Percentiles rank a stretch among this genome's conserved stretches.
Conservation (phyloP, 768 basidiomycete genomes). For the Suillus variegatus region DNA sequence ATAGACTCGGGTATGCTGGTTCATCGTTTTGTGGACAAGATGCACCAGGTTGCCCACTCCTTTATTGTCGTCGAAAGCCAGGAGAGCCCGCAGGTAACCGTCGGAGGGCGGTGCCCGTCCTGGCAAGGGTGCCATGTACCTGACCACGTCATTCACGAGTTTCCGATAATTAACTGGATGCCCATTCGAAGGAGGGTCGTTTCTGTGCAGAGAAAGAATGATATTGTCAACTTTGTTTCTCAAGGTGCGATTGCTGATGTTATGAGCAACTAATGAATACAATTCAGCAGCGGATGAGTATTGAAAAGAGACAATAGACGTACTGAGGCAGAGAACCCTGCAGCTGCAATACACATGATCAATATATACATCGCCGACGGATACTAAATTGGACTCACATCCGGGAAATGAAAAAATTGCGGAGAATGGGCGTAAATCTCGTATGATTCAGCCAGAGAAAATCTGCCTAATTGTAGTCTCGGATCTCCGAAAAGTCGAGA, state of each 20-base stretch:
- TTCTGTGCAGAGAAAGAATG: constrained; percentile 15
- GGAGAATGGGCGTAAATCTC: constrained; percentile 21
- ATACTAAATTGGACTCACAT: constrained; percentile 38
- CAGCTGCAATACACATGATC: constrained; percentile 37
- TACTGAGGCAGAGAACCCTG: constrained; percentile 48
- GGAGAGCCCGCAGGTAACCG: constrained; percentile 17
- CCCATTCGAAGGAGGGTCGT: neutral
- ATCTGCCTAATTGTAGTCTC: neutral
- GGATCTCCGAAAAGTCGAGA: neutral
- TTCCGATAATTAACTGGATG: constrained; percentile 13
- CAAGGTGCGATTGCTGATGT: constrained; percentile 17
- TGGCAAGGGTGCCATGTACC: neutral
- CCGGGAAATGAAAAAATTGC: constrained; percentile 45
- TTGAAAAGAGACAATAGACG: constrained; percentile 18
- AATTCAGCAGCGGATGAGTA: neutral
- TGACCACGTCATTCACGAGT: constrained; percentile 9
- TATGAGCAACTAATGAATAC: constrained; percentile 34
- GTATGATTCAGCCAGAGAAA: constrained; percentile 12
- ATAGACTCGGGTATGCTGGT: neutral
- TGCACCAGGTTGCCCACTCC: constrained; percentile 25
- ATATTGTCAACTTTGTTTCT: constrained; percentile 7
- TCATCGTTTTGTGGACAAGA: constrained; percentile 21
- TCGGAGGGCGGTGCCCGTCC: neutral
- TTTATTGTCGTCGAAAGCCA: constrained; percentile 15
- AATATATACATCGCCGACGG: neutral